These are phyloP conservation scores for Chalciporus pseudorubinellus DNA, from an alignment of 768 basidiomycete species.

Conservation along the genomic window DNA sequence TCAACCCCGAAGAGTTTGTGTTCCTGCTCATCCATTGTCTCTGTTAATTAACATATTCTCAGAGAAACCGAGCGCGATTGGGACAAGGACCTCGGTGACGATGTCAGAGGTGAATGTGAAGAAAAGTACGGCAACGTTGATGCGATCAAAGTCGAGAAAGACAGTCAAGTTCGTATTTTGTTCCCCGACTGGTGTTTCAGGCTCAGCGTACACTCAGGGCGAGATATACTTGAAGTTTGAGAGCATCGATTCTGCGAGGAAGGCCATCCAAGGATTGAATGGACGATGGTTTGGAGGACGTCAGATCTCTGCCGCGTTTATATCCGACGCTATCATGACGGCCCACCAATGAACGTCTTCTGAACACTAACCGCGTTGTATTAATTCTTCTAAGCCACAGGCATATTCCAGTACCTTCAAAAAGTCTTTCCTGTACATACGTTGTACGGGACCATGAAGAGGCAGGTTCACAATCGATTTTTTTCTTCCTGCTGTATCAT, in stretches of 20 bases:
- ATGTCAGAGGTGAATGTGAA: constrained; percentile 94
- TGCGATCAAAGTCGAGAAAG: constrained; percentile 90
- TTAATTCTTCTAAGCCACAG: constrained; percentile 35
- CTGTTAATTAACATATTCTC: constrained; percentile 9
- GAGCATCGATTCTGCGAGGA: constrained; percentile 71
- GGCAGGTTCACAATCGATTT: constrained; percentile 40
- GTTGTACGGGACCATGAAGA: constrained; percentile 31
- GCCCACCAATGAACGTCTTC: constrained; percentile 64
- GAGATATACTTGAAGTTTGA: constrained; percentile 97
- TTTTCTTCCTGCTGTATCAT: constrained; percentile 29
- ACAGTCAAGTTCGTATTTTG: constrained; percentile 71
- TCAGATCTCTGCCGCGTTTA: constrained; percentile 83
- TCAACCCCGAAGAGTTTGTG: constrained; percentile 91
- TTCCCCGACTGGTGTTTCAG: background rate
- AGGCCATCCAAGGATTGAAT: constrained; percentile 86
- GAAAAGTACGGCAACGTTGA: constrained; percentile 84
- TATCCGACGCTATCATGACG: constrained; percentile 92
- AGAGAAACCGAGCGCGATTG: constrained; percentile 96
- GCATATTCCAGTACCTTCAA: constrained; percentile 31
- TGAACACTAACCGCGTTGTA: constrained; percentile 22
- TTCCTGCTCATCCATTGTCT: background rate
- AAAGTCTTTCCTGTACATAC: constrained; percentile 32
- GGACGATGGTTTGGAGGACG: constrained; percentile 97
- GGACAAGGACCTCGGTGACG: constrained; percentile 94
- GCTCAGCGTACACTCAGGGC: constrained; percentile 52